Evolutionary conservation across 768 basidiomycete genomes (phyloP).

Genomic region (Naganishia onofrii): DNA sequence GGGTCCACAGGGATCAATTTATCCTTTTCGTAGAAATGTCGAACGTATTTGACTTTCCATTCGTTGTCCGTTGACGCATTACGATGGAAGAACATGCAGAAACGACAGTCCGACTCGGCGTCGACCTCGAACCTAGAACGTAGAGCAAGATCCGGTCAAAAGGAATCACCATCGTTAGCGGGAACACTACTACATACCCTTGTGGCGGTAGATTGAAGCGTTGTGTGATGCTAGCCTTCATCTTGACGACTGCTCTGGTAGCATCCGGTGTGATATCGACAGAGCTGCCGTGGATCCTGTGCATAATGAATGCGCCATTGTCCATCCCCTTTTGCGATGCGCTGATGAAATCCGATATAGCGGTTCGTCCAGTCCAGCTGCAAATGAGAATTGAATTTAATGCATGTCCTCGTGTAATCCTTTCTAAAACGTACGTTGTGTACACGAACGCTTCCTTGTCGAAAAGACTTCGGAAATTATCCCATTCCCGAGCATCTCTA

Average conservation of each 20-base stretch:
- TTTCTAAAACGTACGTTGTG: slow-evolving; percentile 7
- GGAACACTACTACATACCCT: slow-evolving; percentile 22
- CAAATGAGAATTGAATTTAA: not conserved
- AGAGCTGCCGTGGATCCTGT: slow-evolving; percentile 41
- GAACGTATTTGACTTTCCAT: slow-evolving; percentile 25
- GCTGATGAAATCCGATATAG: slow-evolving; percentile 13
- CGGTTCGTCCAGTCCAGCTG: slow-evolving; percentile 21
- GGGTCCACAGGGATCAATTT: slow-evolving; percentile 38
- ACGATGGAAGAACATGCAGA: slow-evolving; percentile 42
- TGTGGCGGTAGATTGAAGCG: slow-evolving; percentile 38
- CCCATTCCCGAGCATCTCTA: slow-evolving; percentile 25
- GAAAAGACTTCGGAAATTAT: slow-evolving; percentile 25
- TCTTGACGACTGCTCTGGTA: slow-evolving; percentile 33
- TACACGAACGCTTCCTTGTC: slow-evolving; percentile 25
- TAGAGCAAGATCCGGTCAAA: not conserved
- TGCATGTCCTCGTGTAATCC: no score
- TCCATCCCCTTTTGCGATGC: slow-evolving; percentile 25
- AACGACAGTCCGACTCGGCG: slow-evolving; percentile 43
- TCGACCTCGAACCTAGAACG: slow-evolving; percentile 37
- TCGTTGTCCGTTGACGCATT: slow-evolving; percentile 4
- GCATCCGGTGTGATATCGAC: slow-evolving; percentile 42
- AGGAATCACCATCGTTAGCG: no score
- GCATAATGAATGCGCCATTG: slow-evolving; percentile 28
- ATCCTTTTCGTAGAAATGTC: slow-evolving; percentile 36
- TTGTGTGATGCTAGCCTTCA: slow-evolving; percentile 40